Evolutionary conservation across 2,329 filamentous ascomycete species (phyloP), one percentile per base, ranked within the genome.

Genomic region (Colletotrichum sp.): DNA sequence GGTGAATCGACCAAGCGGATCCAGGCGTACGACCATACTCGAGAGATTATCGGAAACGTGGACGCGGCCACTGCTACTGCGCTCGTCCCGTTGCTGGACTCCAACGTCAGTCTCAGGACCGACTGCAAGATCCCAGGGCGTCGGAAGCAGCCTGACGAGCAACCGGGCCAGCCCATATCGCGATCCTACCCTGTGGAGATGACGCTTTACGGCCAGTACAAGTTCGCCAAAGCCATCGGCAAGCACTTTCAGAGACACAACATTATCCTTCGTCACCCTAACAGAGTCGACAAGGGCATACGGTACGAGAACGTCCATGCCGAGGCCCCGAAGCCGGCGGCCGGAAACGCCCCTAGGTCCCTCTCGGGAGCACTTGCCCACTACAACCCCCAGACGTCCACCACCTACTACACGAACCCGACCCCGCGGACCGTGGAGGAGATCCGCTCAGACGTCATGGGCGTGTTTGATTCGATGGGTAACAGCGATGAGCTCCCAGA

Each of bases 381-480:
- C 7, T 76, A 76, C 57, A 75, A 63, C 66, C 49, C 32, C 28
- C 71, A 75, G n/a, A 67, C 75, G 7, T 75, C 71, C n/a, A 63
- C 74, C 24, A 69, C 74, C 6, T 76, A 73, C 21, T 76, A 81
- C 74, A 75, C 78, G n/a, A 81, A 79, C 44, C 80, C 84, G 7
- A 83, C 85, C 49, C 85, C 82, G 64, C 91, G 95, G 36, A 96
- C 95, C 1, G 92, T 93, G 1, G 96, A 99, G 80, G 96, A 99
- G 84, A 94, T 98, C 75, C 93, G 94, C 12, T 93, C 92, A 78
- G 96, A 98, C 73, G 94, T 98, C 26, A 91, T 95, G 83, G 93
- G 92, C 57, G 95, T 99, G 82, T 98, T 99, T 80, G 96, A 98
- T 85, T 94, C 93, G 9, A 91, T 98, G 52, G 91, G 93, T 30